These are phyloP conservation scores for Fusarium secorum DNA, from an alignment of 2,329 filamentous ascomycete genomes.

Conservation along the genomic window DNA sequence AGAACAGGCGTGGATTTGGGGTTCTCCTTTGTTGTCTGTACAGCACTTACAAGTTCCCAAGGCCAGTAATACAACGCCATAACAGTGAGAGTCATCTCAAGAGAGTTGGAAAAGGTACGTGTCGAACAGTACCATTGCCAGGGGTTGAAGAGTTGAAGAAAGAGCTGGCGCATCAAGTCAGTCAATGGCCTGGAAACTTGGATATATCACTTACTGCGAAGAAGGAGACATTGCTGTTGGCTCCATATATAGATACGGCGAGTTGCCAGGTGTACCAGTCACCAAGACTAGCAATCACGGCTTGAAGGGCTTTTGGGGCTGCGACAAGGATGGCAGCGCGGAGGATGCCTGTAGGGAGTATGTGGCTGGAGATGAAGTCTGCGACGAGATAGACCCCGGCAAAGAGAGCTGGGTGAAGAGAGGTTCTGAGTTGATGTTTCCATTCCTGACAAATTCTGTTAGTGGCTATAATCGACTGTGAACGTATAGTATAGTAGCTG, in stretches of 20 bases:
- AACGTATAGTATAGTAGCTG: not conserved
- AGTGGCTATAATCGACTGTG: not conserved
- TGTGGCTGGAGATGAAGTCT: slow-evolving; percentile 60
- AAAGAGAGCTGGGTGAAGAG: slow-evolving; percentile 89
- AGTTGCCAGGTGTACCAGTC: slow-evolving; percentile 92
- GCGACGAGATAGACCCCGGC: slow-evolving; percentile 74
- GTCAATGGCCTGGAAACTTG: not conserved
- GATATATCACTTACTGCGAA: slow-evolving; percentile 66
- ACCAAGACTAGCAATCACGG: slow-evolving; percentile 75
- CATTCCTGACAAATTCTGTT: slow-evolving; percentile 75
- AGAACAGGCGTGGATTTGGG: slow-evolving; percentile 43
- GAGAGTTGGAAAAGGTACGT: slow-evolving; percentile 90
- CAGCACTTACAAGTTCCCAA: slow-evolving; percentile 71
- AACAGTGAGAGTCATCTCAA: slow-evolving; percentile 88
- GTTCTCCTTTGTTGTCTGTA: slow-evolving; percentile 51
- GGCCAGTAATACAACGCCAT: slow-evolving; percentile 85
- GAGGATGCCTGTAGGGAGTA: slow-evolving; percentile 62
- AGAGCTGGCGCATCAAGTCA: slow-evolving; percentile 40
- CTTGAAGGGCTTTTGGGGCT: slow-evolving; percentile 79
- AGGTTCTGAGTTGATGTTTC: slow-evolving; percentile 85
- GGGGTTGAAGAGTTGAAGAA: slow-evolving; percentile 54
- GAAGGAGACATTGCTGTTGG: slow-evolving; percentile 68
- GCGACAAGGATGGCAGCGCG: slow-evolving; percentile 74
- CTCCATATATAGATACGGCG: slow-evolving; percentile 75
- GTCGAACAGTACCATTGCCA: slow-evolving; percentile 99